Evolutionary conservation across 495 filamentous ascomycete genomes (phyloP), one percentile per base, ranked within the genome.

Genomic region (Ascodesmis nigricans): DNA sequence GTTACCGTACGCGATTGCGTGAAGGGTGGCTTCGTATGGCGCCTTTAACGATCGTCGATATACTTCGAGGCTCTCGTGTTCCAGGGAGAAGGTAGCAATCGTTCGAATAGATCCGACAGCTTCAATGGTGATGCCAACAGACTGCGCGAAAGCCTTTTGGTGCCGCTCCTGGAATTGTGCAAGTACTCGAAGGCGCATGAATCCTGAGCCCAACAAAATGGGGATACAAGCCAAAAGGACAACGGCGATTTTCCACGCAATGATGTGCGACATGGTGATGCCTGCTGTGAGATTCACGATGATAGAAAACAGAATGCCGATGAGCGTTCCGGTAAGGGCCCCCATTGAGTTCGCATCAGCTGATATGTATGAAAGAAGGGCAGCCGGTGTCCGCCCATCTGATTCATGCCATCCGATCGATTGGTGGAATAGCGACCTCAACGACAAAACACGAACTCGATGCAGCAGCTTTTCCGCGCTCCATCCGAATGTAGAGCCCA

Each of bases 221-320:
- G 70, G 69, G 17, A 73, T 48, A 2, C 58, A 56, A 3, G 60
- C 61, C 14, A 73, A 59, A 21, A 66, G 54, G 5, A 71, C 58
- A 9, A 73, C 61, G 1, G 59, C 61, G 2, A 75, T 59, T 40
- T 72, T 73, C 69, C 71, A 74, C 3, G 68, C 71, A 32, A 69
- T 56, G 10, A 65, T 50, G 38, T 72, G 65, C 0, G 68, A 58
- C 17, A 73, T 49, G 8, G 62, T 53, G 33, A 71, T 57, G 5
- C 65, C 58, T 1, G 42, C 54, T 11, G 61, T 40, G 30, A 64
- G 50, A 23, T 52, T 57, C 5, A 55, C 47, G 1, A 53, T 14
- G n/a, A 60, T 52, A 3, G 59, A 56, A 26, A 58, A 53, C 4
- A 61, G 46, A 1, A 57, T 61, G 3, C 60, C 59, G 13, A 63